A percentile compares a stretch with the other conserved stretches of the same genome.
Conservation (phyloP, 805 yeast species). For the Lachancea sp. region DNA sequence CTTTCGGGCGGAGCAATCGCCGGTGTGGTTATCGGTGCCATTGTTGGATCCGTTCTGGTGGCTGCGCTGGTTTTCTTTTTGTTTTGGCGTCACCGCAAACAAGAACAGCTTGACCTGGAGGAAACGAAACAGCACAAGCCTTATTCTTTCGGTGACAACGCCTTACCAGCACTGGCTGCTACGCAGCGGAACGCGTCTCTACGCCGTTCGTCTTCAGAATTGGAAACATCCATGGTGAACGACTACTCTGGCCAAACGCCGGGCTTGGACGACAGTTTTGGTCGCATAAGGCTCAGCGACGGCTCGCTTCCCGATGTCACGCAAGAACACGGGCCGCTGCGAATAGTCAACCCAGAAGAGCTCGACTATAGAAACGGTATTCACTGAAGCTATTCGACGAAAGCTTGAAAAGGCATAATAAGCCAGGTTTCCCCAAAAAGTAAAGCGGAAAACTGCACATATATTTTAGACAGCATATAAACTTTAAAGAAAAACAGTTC, state of each 20-base stretch:
- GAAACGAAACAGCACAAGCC: conserved; percentile 34
- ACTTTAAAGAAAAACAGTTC: background rate
- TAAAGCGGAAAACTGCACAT: background rate
- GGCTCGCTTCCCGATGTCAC: conserved; percentile 46
- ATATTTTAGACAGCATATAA: background rate
- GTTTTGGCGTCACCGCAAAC: conserved; percentile 36
- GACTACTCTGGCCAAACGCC: conserved; percentile 14
- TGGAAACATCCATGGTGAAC: background rate
- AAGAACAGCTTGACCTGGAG: conserved; percentile 38
- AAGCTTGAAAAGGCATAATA: no score
- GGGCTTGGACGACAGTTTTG: conserved; percentile 28
- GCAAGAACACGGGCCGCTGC: conserved; percentile 38
- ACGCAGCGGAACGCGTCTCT: conserved; percentile 8
- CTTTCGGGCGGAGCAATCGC: conserved; percentile 47
- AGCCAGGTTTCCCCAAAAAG: no score
- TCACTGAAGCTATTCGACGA: background rate
- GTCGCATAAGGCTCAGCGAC: conserved; percentile 46
- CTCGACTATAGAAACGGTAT: background rate
- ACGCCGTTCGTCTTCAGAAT: background rate
- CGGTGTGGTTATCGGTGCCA: conserved; percentile 52
- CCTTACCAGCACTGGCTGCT: conserved; percentile 20
- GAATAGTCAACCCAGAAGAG: conserved; percentile 44
- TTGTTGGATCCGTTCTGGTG: conserved; percentile 38
- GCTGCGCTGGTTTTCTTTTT: conserved; percentile 39
- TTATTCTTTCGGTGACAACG: conserved; percentile 31